Base-by-base conservation (phyloP, 1,284 basidiomycete species). In the Puccinia hordei region DNA sequence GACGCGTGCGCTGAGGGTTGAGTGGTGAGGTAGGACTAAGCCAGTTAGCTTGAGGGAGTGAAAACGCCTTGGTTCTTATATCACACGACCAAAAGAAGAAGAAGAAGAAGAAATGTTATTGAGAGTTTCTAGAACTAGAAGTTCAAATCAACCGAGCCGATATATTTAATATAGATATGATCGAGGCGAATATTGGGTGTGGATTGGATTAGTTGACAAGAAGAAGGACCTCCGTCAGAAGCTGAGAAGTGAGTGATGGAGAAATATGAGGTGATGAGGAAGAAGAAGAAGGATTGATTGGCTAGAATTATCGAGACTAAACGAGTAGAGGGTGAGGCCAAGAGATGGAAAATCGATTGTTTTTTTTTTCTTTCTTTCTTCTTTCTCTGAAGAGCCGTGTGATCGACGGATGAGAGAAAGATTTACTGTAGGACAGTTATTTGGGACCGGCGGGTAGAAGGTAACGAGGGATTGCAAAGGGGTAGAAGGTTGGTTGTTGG, bases 391-490 rank as follows among this genome's bases (percentile, higher is more conserved):
- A n/a, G n/a, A n/a, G n/a, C n/a, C n/a, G n/a, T n/a, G n/a, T n/a
- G n/a, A n/a, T n/a, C n/a, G n/a, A n/a, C n/a, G n/a, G n/a, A n/a
- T n/a, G n/a, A n/a, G n/a, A n/a, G n/a, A 63, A n/a, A 65, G 19
- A n/a, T 65, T 44, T 33, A 33, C 38, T 51, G 13, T 65, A 44
- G 41, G 61, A 24, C n/a, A 1, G 61, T 22, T 12, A 38, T 27
- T 65, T 65, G 12, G 15, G 22, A 41, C 61, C 61, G 61, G 61
- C 61, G 61, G 61, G 35, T 65, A 6, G 38, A 65, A 65, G 61
- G 38, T 65, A 65, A 65, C 61, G 61, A 65, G 35, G 38, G 61
- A 65, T 65, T n/a, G n/a, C 22, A 38, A 65, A 65, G n/a, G 61
- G 41, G 38, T 65, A 65, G 61, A 65, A 65, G 38, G 13, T n/a